A percentile compares a stretch with the other conserved stretches of the same genome.
Evolutionary conservation across 2,329 filamentous ascomycete genomes (phyloP).

Genomic region (Cordyceps fumosorosea): DNA sequence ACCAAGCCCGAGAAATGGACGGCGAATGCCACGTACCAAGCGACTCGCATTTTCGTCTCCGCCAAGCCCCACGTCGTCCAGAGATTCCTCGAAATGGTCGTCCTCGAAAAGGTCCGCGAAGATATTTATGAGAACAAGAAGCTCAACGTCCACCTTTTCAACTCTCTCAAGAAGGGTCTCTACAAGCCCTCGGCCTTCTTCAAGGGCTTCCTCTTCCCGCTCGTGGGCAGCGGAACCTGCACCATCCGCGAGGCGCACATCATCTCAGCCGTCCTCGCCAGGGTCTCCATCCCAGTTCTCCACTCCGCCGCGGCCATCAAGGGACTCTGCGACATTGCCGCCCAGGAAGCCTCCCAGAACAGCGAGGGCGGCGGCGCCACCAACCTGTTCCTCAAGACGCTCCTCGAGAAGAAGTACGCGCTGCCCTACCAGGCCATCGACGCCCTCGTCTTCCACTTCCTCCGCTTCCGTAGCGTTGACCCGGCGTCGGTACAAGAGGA

Average conservation of each 20-base stretch:
- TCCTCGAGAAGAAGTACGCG: slow-evolving; percentile 96
- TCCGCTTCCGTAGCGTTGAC: slow-evolving; percentile 74
- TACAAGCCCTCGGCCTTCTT: slow-evolving; percentile 97
- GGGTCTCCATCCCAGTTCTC: slow-evolving; percentile 81
- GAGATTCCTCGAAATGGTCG: slow-evolving; percentile 76
- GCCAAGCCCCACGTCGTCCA: slow-evolving; percentile 74
- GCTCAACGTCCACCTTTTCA: slow-evolving; percentile 92
- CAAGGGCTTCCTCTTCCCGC: slow-evolving; percentile 89
- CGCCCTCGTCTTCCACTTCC: slow-evolving; percentile 90
- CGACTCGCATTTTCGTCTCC: slow-evolving; percentile 87
- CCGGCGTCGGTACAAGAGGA: slow-evolving; percentile 44
- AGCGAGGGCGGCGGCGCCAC: slow-evolving; percentile 85
- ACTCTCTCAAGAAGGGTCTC: slow-evolving; percentile 79
- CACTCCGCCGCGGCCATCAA: slow-evolving; percentile 90
- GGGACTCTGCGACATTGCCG: slow-evolving; percentile 87
- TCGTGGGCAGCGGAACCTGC: slow-evolving; percentile 79
- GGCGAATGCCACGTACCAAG: slow-evolving; percentile 75
- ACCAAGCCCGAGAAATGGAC: slow-evolving; percentile 74
- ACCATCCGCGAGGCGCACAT: slow-evolving; percentile 90
- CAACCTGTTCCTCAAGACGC: slow-evolving; percentile 88
- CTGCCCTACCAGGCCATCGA: slow-evolving; percentile 93
- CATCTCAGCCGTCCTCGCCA: slow-evolving; percentile 74
- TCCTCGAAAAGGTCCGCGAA: slow-evolving; percentile 85
- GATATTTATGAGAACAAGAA: slow-evolving; percentile 94
- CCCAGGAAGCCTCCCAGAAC: slow-evolving; percentile 76